Conservation (phyloP, 2,329 filamentous ascomycete species). For the Rutstroemia sp. region DNA sequence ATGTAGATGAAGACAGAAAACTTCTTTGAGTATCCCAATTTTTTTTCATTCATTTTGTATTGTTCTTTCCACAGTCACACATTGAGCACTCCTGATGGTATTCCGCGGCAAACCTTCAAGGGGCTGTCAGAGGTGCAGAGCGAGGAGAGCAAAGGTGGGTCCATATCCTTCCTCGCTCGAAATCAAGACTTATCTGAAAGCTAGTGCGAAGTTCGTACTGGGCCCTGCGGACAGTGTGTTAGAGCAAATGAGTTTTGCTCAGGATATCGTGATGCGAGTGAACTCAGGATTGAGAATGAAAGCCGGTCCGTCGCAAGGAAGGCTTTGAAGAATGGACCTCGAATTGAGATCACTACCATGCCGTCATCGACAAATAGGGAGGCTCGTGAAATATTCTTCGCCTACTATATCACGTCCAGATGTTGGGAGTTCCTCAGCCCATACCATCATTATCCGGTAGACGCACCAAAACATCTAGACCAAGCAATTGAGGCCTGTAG, state of each 20-base stretch:
- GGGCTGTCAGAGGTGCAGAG: conserved; percentile 13
- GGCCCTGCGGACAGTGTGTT: conserved; percentile 4
- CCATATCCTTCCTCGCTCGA: not conserved
- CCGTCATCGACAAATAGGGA: not conserved
- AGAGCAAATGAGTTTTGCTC: conserved; percentile 5
- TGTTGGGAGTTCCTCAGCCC: not conserved
- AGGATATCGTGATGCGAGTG: conserved; percentile 5
- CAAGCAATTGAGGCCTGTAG: conserved; percentile 8
- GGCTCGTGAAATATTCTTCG: conserved; percentile 7
- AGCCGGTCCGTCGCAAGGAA: conserved; percentile 2
- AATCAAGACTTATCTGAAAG: not conserved
- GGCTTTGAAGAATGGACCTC: not conserved
- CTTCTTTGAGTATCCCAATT: not conserved
- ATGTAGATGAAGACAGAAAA: not conserved
- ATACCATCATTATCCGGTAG: not conserved
- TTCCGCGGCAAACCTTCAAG: conserved; percentile 11
- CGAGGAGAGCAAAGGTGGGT: conserved; percentile 13
- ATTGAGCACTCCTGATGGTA: not conserved
- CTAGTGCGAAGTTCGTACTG: conserved; percentile 13
- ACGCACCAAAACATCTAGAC: not conserved
- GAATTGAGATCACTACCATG: not conserved
- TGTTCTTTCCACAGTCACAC: not conserved
- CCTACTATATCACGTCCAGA: conserved; percentile 1
- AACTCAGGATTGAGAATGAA: conserved; percentile 7
- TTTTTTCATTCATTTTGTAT: not conserved